phyloP scores from a whole-genome alignment of 2,329 filamentous ascomycete species.

The Tolypocladium tropicale region DNA sequence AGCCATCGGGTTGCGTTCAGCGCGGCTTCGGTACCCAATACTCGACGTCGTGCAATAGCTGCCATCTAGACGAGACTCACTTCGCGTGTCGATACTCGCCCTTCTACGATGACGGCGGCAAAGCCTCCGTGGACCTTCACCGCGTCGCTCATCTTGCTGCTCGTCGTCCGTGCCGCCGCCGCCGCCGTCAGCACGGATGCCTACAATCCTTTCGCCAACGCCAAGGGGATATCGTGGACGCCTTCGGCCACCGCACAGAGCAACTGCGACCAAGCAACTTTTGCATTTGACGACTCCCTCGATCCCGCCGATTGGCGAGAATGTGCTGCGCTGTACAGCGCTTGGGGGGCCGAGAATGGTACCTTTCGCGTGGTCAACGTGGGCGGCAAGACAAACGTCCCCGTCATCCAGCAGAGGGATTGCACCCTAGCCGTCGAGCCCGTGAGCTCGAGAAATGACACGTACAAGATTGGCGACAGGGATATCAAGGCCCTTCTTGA shows the following conservation, averaged over 20 bases:
- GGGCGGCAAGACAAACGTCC: slow-evolving; percentile 7
- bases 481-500: slow-evolving; percentile 12
- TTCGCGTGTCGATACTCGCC: no score
- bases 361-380: slow-evolving; percentile 15
- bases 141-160: background rate
- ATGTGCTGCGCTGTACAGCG: slow-evolving; percentile 20
- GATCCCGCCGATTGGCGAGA: slow-evolving; percentile 18
- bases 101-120: no score
- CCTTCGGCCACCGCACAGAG: slow-evolving; percentile 11
- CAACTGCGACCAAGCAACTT: slow-evolving; percentile 17
- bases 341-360: slow-evolving; percentile 18
- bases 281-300: slow-evolving; percentile 8
- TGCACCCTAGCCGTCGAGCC: slow-evolving; percentile 17
- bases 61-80: no score
- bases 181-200: background rate
- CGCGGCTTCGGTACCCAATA: background rate
- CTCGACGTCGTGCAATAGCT: no score
- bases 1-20: background rate
- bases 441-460: slow-evolving; percentile 5
- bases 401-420: slow-evolving; percentile 13
- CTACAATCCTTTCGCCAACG: slow-evolving; percentile 6
- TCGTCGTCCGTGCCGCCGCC: background rate
- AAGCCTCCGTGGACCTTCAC: no score
- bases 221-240: slow-evolving; percentile 13
- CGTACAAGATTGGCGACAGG: slow-evolving; percentile 12